A percentile compares a stretch with the other conserved stretches of the same genome.
phyloP scores from a whole-genome alignment of 202 grass and related monocot genomes.

The Schoenoplectus tabernaemontani region DNA sequence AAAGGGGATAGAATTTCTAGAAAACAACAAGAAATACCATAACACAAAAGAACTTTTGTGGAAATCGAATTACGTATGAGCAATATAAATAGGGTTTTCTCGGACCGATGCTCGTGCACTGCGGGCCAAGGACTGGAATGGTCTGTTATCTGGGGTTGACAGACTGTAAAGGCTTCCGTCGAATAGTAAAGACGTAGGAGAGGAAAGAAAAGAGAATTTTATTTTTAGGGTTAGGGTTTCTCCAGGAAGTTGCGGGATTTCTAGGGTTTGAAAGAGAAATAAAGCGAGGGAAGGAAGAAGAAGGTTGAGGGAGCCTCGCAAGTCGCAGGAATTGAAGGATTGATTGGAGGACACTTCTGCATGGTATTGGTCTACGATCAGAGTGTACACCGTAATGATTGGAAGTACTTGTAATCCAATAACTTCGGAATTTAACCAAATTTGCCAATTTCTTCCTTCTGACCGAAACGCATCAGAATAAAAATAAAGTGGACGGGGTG shows the following conservation, averaged over 20 bases:
- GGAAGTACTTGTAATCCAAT: no score
- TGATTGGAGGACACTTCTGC: neutral
- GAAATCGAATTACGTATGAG: neutral
- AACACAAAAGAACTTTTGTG: neutral
- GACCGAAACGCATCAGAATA: no score
- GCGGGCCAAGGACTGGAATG: neutral
- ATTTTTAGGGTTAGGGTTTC: neutral
- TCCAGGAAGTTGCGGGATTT: neutral
- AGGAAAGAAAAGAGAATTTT: neutral
- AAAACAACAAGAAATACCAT: neutral
- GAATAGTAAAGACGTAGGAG: neutral
- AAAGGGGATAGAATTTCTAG: neutral
- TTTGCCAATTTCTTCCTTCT: no score
- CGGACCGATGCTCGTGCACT: neutral
- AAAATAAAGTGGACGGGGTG: no score
- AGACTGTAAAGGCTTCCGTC: neutral
- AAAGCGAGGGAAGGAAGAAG: conserved; percentile 2
- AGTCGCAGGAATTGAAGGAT: neutral
- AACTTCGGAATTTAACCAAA: no score
- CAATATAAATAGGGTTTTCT: neutral
- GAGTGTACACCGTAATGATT: neutral
- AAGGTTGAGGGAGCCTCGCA: neutral
- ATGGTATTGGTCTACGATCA: neutral
- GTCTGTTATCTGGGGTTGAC: neutral
- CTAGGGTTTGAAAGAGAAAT: conserved; percentile 10